phyloP scores from a whole-genome alignment of 306 rosid genomes.

The Cicer cuneatum region DNA sequence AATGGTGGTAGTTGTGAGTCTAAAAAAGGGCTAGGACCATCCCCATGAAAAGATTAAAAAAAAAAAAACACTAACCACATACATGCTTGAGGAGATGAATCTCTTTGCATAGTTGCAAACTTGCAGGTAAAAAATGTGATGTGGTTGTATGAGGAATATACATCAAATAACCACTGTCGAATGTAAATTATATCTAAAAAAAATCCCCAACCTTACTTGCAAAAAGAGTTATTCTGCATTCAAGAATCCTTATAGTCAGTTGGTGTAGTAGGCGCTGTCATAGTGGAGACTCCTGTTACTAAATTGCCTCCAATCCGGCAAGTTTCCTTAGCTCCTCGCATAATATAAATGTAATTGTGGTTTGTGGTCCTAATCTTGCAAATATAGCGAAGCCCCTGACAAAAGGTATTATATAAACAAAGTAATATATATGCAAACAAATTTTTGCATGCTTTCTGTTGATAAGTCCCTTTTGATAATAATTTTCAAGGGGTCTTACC shows the following conservation, averaged over 20 bases:
- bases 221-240: slow-evolving; percentile 30
- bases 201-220: slow-evolving; percentile 38
- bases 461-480: background rate
- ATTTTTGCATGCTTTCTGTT: slow-evolving; percentile 6
- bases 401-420: slow-evolving; percentile 31
- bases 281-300: slow-evolving; percentile 33
- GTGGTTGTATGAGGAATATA: slow-evolving; percentile 24
- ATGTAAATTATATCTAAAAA: slow-evolving; percentile 36
- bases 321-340: slow-evolving; percentile 85
- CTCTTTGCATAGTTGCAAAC: slow-evolving; percentile 30
- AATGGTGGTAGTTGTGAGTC: no score
- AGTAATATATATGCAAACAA: slow-evolving; percentile 1
- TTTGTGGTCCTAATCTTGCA: slow-evolving; percentile 95
- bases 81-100: slow-evolving; percentile 29
- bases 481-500: background rate
- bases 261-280: slow-evolving; percentile 19
- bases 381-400: slow-evolving; percentile 85
- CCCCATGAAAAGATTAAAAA: slow-evolving; percentile 1
- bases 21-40: slow-evolving; percentile 16
- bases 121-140: slow-evolving; percentile 37
- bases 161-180: slow-evolving; percentile 28
- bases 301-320: slow-evolving; percentile 83
- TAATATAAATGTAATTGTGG: slow-evolving; percentile 81
- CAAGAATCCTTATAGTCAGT: slow-evolving; percentile 36
- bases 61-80: slow-evolving; percentile 24